These are phyloP conservation scores for Stagonosporopsis chrysanthemi DNA, from an alignment of 2,329 filamentous ascomycete species.

Conservation along the genomic window DNA sequence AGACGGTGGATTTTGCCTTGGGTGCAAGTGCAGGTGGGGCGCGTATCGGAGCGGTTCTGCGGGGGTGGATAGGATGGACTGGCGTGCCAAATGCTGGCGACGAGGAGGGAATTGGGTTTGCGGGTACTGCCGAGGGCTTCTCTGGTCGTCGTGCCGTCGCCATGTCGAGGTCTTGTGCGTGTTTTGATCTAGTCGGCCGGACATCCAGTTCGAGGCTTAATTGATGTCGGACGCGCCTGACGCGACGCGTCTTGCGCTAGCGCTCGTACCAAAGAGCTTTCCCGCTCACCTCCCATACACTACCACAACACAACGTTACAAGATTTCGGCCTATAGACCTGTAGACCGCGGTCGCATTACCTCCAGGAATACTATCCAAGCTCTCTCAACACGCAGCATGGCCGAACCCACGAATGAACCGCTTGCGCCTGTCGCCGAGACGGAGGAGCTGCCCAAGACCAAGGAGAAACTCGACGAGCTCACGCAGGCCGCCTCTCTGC, in stretches of 20 bases:
- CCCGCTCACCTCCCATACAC: slow-evolving; percentile 8
- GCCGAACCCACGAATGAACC: slow-evolving; percentile 31
- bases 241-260: slow-evolving; percentile 18
- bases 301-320: background rate
- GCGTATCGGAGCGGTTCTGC: slow-evolving; percentile 50
- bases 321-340: background rate
- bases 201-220: slow-evolving; percentile 6
- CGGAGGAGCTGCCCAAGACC: slow-evolving; percentile 52
- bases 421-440: slow-evolving; percentile 30
- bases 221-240: slow-evolving; percentile 10
- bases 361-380: background rate
- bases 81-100: slow-evolving; percentile 92
- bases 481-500: slow-evolving; percentile 78
- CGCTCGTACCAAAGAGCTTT: slow-evolving; percentile 5
- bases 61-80: slow-evolving; percentile 74
- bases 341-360: slow-evolving; percentile 16
- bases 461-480: slow-evolving; percentile 76
- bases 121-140: slow-evolving; percentile 52
- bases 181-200: background rate
- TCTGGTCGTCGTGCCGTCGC: slow-evolving; percentile 41
- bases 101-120: slow-evolving; percentile 83
- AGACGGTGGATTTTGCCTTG: slow-evolving; percentile 66
- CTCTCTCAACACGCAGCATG: slow-evolving; percentile 26
- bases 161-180: slow-evolving; percentile 24
- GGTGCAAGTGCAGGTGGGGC: slow-evolving; percentile 60